Evolutionary conservation across 2,329 filamentous ascomycete genomes (phyloP).

Genomic region (Emericellopsis atlantica): DNA sequence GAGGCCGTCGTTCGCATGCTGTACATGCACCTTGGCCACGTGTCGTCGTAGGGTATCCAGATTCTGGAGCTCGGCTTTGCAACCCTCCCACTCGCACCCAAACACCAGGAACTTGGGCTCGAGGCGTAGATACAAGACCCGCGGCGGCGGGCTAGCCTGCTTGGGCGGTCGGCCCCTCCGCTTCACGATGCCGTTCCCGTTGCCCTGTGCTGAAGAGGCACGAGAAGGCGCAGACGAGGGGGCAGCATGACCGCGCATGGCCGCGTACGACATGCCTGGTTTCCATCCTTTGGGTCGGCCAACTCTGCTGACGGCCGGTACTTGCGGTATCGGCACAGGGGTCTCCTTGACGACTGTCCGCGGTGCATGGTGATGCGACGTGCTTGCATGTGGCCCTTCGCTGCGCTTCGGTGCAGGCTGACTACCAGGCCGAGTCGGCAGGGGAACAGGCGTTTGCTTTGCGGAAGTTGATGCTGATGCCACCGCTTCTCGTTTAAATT

Average conservation of each 20-base stretch:
- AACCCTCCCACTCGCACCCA: constrained; percentile 46
- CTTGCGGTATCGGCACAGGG: neutral
- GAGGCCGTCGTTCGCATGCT: neutral
- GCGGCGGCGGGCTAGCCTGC: constrained; percentile 21
- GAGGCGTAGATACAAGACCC: constrained; percentile 26
- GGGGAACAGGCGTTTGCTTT: constrained; percentile 6
- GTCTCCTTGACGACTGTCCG: neutral
- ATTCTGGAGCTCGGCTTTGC: constrained; percentile 49
- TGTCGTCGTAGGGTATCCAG: constrained; percentile 44
- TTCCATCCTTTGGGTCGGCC: constrained; percentile 36
- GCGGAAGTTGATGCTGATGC: too few relatives aligned
- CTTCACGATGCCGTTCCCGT: constrained; percentile 13
- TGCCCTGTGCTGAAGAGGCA: too few relatives aligned
- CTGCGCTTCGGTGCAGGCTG: neutral
- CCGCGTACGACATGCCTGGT: constrained; percentile 15
- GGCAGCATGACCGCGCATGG: constrained; percentile 6
- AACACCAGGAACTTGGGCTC: constrained; percentile 36
- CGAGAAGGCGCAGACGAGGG: neutral
- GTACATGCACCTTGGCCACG: constrained; percentile 35
- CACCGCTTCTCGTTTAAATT: constrained; percentile 1
- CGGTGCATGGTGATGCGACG: too few relatives aligned
- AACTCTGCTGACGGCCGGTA: neutral
- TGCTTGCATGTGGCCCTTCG: too few relatives aligned
- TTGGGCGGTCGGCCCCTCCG: constrained; percentile 29
- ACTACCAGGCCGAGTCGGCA: constrained; percentile 1